phyloP scores from a whole-genome alignment of 345 rosid genomes.

The Citrus reticulata region DNA sequence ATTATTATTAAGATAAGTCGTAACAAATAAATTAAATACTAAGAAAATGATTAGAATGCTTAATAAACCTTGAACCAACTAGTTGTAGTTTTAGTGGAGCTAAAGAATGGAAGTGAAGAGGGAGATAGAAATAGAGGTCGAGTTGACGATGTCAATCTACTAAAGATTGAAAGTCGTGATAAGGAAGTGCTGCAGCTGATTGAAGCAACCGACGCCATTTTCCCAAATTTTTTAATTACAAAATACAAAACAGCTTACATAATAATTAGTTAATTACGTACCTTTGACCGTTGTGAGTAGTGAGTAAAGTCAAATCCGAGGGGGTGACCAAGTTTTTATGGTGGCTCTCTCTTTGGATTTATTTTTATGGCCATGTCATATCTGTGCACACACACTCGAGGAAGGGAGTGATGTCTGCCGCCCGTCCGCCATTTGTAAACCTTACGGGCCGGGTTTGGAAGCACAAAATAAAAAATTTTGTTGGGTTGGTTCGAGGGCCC shows the following conservation, averaged over 20 bases:
- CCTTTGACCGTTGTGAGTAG: neutral
- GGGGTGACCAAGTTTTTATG: too few relatives aligned
- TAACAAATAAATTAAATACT: neutral
- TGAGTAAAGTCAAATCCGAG: neutral
- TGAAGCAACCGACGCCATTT: slow-evolving; percentile 5
- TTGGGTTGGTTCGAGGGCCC: too few relatives aligned
- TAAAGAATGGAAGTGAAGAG: neutral
- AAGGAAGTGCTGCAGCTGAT: neutral
- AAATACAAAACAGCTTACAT: too few relatives aligned
- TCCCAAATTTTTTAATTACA: neutral
- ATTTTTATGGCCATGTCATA: too few relatives aligned
- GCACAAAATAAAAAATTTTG: accelerated
- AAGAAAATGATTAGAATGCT: too few relatives aligned
- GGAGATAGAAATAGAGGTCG: neutral
- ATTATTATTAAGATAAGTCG: too few relatives aligned
- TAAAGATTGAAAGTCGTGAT: slow-evolving; percentile 1
- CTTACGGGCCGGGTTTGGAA: too few relatives aligned
- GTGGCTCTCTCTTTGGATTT: neutral
- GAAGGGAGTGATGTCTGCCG: too few relatives aligned
- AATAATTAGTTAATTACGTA: too few relatives aligned
- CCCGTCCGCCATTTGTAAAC: too few relatives aligned
- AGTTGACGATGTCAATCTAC: neutral
- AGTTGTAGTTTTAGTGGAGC: neutral
- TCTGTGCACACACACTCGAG: too few relatives aligned
- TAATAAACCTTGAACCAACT: too few relatives aligned